Base-by-base conservation (phyloP, 2,329 filamentous ascomycete species). In the Sarocladium oryzae region DNA sequence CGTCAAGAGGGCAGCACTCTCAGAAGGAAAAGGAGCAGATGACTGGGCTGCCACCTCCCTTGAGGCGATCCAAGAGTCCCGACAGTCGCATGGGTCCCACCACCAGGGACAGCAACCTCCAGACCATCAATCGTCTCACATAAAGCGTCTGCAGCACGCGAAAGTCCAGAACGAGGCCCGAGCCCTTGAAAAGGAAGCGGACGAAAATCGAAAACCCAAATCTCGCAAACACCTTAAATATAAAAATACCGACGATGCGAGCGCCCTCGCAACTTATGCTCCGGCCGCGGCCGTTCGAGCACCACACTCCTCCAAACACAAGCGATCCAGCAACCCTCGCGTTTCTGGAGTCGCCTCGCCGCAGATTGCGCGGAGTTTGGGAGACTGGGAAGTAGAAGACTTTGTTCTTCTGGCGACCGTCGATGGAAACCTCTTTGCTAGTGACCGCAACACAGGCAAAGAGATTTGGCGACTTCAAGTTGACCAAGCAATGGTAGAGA, bases 301-400 rank as follows among this genome's bases (percentile, higher is more conserved):
- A 89, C 88, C 87, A 82, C 71, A 60, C 71, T 72, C 82, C 82
- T 82, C 83, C 82, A 78, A 81, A 82, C 73, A 65, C 64, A 65
- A 65, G 58, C 63, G 66, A 67, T 67, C 75, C 66, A 74, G 76
- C 67, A 81, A 79, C 72, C 79, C 77, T 66, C 70, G 69, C 57
- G 67, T 78, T 68, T 77, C 78, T 68, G 84, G 83, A 63, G 77
- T 87, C 70, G 81, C 86, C 76, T 85, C 88, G 87, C 87, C 85
- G 85, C 86, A 88, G 68, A 78, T 79, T 86, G 92, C 90, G 91
- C 91, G 92, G 84, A 95, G 86, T 79, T 79, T 97, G 81, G 86
- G 91, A 82, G 92, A 96, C 76, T 97, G 92, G 92, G 89, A 96
- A 87, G 91, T 96, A 75, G 92, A 97, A 88, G 91, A 97, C 78